Evolutionary conservation across 78 protist species (phyloP).

Genomic region (Speleostelium caveatum): DNA sequence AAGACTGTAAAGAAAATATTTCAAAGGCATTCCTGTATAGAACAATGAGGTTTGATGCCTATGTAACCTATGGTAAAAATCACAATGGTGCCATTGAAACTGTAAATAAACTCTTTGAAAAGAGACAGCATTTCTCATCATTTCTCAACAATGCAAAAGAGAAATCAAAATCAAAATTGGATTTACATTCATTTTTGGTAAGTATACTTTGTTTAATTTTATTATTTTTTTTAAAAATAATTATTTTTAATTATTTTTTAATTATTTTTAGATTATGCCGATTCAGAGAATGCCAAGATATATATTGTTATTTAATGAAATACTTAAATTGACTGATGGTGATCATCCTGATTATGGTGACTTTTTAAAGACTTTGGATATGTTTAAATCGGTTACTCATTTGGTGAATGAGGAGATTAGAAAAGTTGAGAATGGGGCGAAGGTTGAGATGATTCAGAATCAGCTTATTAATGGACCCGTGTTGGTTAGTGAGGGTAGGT

Average conservation of each 20-base stretch:
- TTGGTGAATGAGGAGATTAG: constrained; percentile 58
- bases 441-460: constrained; percentile 60
- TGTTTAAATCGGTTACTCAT: constrained; percentile 20
- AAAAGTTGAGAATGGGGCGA: constrained; percentile 47
- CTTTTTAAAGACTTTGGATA: neutral
- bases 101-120: constrained; percentile 32
- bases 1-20: neutral
- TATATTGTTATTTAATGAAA: constrained; percentile 39
- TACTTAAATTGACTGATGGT: constrained; percentile 35
- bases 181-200: constrained; percentile 38
- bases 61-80: constrained; percentile 23
- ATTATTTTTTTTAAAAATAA: too few relatives aligned
- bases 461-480: constrained; percentile 42
- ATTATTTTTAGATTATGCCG: constrained; percentile 64
- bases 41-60: constrained; percentile 7
- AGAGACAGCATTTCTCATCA: constrained; percentile 27
- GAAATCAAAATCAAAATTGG: neutral
- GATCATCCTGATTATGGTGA: constrained; percentile 32
- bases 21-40: neutral
- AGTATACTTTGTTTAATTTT: neutral
- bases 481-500: constrained; percentile 24
- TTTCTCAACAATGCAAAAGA: constrained; percentile 57
- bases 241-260: neutral
- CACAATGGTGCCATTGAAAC: constrained; percentile 16
- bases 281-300: constrained; percentile 78